phyloP scores from a whole-genome alignment of 1,284 basidiomycete species.

The Phlebopus sp. region DNA sequence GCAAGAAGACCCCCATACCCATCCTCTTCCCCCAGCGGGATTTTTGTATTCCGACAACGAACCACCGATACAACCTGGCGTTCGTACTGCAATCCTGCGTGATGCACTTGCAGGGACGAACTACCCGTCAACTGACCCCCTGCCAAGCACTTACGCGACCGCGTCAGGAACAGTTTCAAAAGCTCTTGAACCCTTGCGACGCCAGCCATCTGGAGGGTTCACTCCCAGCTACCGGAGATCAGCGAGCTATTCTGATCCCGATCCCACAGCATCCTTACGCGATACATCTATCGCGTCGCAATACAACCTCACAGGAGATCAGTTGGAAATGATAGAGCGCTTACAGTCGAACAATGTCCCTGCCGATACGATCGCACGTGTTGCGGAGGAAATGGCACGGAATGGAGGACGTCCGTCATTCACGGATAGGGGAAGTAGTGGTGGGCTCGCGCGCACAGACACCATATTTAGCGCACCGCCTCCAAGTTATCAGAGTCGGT shows the following conservation, averaged over 20 bases:
- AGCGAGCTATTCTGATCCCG: not conserved
- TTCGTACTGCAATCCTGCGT: slow-evolving; percentile 16
- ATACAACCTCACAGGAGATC: slow-evolving; percentile 12
- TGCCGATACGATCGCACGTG: slow-evolving; percentile 15
- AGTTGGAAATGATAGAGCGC: slow-evolving; percentile 12
- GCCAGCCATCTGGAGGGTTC: not conserved
- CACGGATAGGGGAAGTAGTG: not conserved
- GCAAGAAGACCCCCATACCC: slow-evolving; percentile 1
- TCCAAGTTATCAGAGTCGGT: slow-evolving; percentile 18
- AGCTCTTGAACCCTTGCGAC: slow-evolving; percentile 5
- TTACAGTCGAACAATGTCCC: slow-evolving; percentile 12
- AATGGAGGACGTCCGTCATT: not conserved
- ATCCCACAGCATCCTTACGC: not conserved
- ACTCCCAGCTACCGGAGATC: not conserved
- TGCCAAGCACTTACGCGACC: slow-evolving; percentile 2
- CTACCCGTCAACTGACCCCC: not conserved
- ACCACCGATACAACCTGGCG: slow-evolving; percentile 2
- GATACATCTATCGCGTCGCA: not conserved
- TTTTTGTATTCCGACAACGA: not conserved
- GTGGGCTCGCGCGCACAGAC: not conserved
- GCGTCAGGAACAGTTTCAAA: not conserved
- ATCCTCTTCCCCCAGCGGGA: not conserved
- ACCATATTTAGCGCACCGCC: slow-evolving; percentile 15
- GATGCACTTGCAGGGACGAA: slow-evolving; percentile 4
- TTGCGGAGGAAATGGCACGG: slow-evolving; percentile 13